Base-by-base conservation (phyloP, 257 asterid genomes). In the Perilla frutescens region DNA sequence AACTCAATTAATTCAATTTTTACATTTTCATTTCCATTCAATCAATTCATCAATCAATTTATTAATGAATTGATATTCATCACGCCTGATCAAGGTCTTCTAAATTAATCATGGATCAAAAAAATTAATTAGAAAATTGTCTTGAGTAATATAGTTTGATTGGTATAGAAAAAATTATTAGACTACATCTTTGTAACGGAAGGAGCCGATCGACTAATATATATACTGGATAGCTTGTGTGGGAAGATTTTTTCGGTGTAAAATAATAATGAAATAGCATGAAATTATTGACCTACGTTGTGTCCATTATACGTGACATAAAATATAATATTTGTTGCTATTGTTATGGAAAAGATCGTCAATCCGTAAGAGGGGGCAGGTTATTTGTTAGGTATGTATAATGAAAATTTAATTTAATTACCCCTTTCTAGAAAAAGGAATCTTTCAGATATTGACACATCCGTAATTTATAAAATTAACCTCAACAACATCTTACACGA, bases 351-450 rank as follows among this genome's bases (percentile, higher is more conserved):
- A 67, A 84, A 81, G 85, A 32, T 68, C 48, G 72, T 85, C 85
- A 79, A 48, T 78, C 73, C 76, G 60, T 74, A 70, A 77, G 80
- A 71, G 82, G 78, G 73, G 73, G 88, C 86, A 89, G 90, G 89
- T 89, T 70, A 73, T 69, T 69, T 80, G 79, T 83, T 89, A 83
- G 91, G 90, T 80, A 76, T 60, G 76, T 62, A 56, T 71, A 59
- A 70, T 60, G 34, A 13, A 43, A 49, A 64, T 39, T 51, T 37
- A 48, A 15, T 20, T 61, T 37, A 48, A 15, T 20, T 61, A 48
- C 36, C n/a, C 2, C 26, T 48, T 69, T 69, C 36, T 37, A 10
- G n/a, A 10, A 3, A 48, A 74, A 80, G 72, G 84, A 88, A 82
- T 82, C 85, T 80, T 66, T 70, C 4, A 45, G 90, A 87, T 54